Evolutionary conservation across 2,329 filamentous ascomycete species (phyloP).

Genomic region (Xylaria hypoxylon): DNA sequence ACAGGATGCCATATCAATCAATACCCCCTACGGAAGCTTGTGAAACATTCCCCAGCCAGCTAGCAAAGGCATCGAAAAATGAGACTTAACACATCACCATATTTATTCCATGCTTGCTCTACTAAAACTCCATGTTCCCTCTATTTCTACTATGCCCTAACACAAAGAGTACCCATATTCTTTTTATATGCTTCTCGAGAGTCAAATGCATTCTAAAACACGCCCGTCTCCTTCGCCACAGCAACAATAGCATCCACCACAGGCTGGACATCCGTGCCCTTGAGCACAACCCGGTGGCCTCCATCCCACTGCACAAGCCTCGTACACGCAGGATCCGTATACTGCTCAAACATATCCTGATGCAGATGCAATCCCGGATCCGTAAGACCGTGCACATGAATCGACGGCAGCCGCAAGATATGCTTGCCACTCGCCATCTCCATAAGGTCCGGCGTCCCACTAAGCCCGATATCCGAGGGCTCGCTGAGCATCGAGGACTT

Average conservation of each 20-base stretch:
- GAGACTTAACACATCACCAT: background rate
- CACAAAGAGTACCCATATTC: background rate
- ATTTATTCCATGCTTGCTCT: conserved; percentile 9
- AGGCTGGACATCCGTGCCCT: conserved; percentile 70
- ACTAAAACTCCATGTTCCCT: conserved; percentile 11
- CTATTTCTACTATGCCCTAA: conserved; percentile 7
- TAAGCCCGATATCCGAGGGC: conserved; percentile 52
- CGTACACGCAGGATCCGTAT: conserved; percentile 66
- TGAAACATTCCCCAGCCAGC: background rate
- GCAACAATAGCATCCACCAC: conserved; percentile 65
- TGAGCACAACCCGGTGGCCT: conserved; percentile 76
- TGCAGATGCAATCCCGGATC: conserved; percentile 72
- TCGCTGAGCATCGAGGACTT: conserved; percentile 46
- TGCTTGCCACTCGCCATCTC: conserved; percentile 57
- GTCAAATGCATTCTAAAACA: conserved; percentile 29
- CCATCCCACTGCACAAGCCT: conserved; percentile 79
- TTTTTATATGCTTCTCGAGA: background rate
- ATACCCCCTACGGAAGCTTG: too few species aligned
- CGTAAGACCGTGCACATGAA: conserved; percentile 75
- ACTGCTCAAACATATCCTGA: conserved; percentile 65
- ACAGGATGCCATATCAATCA: too few species aligned
- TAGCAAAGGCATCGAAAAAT: background rate
- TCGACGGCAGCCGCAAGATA: conserved; percentile 67
- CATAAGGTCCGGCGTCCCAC: conserved; percentile 56
- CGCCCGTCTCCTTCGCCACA: conserved; percentile 61